A percentile compares a stretch with the other conserved stretches of the same genome.
phyloP scores from a whole-genome alignment of 148 eudicot genomes.

The Vaccinium macrocarpon region DNA sequence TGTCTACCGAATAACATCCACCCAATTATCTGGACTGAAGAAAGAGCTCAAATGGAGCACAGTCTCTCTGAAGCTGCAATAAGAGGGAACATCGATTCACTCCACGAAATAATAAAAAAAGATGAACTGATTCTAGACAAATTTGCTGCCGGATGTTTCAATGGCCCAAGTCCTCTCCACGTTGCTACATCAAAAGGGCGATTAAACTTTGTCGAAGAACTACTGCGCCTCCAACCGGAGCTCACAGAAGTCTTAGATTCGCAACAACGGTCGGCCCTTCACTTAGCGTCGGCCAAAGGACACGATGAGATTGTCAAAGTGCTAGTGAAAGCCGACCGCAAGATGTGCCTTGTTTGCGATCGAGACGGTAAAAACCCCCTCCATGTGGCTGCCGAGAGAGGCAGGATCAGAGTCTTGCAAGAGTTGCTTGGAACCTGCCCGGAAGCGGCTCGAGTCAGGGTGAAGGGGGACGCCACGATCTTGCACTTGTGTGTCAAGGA shows the following conservation, averaged over 20 bases:
- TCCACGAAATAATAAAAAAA: neutral
- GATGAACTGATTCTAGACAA: neutral
- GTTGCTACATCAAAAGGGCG: neutral
- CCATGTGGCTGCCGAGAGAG: slow-evolving; percentile 35
- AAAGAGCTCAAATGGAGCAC: too few species aligned
- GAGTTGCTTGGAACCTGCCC: slow-evolving; percentile 22
- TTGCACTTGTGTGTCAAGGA: slow-evolving; percentile 35
- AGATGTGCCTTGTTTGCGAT: slow-evolving; percentile 34
- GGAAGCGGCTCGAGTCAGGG: slow-evolving; percentile 23
- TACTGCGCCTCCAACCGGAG: neutral
- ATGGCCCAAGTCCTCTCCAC: neutral
- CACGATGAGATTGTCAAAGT: too few species aligned
- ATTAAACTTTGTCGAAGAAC: neutral
- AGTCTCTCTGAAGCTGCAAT: neutral
- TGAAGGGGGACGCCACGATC: slow-evolving; percentile 16
- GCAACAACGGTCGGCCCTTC: slow-evolving; percentile 7
- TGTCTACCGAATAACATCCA: too few species aligned
- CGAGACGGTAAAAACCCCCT: slow-evolving; percentile 34
- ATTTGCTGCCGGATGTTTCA: neutral
- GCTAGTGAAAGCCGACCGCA: neutral
- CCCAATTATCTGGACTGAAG: too few species aligned
- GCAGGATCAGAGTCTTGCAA: slow-evolving; percentile 22
- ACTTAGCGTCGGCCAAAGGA: slow-evolving; percentile 28
- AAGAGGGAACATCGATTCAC: neutral
- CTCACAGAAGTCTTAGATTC: neutral